Conservation (phyloP, 805 yeast species). For the Kazachstania viticola region DNA sequence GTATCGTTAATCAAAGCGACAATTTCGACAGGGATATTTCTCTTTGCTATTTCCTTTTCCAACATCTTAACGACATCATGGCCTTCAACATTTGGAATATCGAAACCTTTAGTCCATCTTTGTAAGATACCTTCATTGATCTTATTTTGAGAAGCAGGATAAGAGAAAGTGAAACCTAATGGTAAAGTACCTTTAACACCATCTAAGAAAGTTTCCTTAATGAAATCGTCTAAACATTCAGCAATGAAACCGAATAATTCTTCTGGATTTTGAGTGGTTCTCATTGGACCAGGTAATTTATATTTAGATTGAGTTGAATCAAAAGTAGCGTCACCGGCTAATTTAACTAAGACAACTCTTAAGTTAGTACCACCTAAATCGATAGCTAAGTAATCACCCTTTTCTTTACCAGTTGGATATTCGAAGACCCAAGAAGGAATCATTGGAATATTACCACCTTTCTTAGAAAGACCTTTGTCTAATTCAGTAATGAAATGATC, state of each 20-base stretch:
- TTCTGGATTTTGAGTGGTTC: slow-evolving; percentile 58
- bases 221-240: slow-evolving; percentile 57
- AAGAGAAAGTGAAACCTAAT: slow-evolving; percentile 88
- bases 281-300: slow-evolving; percentile 60
- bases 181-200: slow-evolving; percentile 56
- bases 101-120: slow-evolving; percentile 96
- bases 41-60: slow-evolving; percentile 55
- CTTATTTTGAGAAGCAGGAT: slow-evolving; percentile 71
- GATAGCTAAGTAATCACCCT: slow-evolving; percentile 80
- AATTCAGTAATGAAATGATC: slow-evolving; percentile 69
- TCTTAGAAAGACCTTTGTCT: slow-evolving; percentile 61
- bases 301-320: slow-evolving; percentile 80
- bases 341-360: slow-evolving; percentile 77
- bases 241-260: slow-evolving; percentile 82
- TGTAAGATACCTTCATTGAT: slow-evolving; percentile 79
- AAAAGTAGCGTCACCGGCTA: slow-evolving; percentile 72
- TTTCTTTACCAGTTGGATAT: slow-evolving; percentile 82
- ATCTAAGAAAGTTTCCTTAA: slow-evolving; percentile 53
- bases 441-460: slow-evolving; percentile 88
- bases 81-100: slow-evolving; percentile 85
- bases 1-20: slow-evolving; percentile 93
- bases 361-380: slow-evolving; percentile 95
- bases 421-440: slow-evolving; percentile 93
- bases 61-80: slow-evolving; percentile 87
- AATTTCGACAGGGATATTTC: slow-evolving; percentile 64